Evolutionary conservation across 2,329 filamentous ascomycete genomes (phyloP).

Genomic region (Stachybotrys chartarum): DNA sequence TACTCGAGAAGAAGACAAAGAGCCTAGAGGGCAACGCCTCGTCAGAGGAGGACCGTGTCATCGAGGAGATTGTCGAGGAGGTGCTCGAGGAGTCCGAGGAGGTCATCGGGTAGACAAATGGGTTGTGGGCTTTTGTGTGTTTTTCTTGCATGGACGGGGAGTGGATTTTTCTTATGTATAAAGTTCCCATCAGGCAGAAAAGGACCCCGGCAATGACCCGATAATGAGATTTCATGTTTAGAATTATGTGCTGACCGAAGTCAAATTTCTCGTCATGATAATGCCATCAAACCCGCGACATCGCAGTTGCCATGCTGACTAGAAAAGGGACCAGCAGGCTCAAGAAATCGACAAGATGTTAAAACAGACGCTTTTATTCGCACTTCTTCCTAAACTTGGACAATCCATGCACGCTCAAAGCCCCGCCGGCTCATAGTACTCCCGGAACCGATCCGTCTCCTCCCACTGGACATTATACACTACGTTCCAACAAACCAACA

Average conservation of each 20-base stretch:
- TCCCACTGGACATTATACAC: slow-evolving; percentile 61
- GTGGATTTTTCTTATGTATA: slow-evolving; percentile 12
- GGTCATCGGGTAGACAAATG: slow-evolving; percentile 33
- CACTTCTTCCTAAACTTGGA: too few relatives aligned
- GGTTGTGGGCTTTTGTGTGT: slow-evolving; percentile 5
- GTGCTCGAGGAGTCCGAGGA: slow-evolving; percentile 83
- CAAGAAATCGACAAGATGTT: too few relatives aligned
- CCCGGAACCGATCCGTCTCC: slow-evolving; percentile 57
- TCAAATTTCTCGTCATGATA: too few relatives aligned
- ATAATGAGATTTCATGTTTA: background rate
- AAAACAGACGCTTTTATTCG: too few relatives aligned
- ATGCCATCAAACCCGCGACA: too few relatives aligned
- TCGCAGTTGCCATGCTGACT: too few relatives aligned
- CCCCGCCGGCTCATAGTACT: slow-evolving; percentile 56
- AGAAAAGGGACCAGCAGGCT: too few relatives aligned
- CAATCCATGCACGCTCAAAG: slow-evolving; percentile 9
- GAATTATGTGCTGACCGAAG: background rate
- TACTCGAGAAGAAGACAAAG: slow-evolving; percentile 49
- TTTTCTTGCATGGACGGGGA: slow-evolving; percentile 18
- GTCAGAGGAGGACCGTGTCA: slow-evolving; percentile 63
- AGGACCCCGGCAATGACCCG: background rate
- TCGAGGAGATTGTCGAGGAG: slow-evolving; percentile 86
- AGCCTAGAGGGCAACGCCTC: slow-evolving; percentile 46
- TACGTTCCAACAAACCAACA: slow-evolving; percentile 73
- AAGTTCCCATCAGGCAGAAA: background rate